Conservation (phyloP, 305 asterid species). For the Withania somnifera region DNA sequence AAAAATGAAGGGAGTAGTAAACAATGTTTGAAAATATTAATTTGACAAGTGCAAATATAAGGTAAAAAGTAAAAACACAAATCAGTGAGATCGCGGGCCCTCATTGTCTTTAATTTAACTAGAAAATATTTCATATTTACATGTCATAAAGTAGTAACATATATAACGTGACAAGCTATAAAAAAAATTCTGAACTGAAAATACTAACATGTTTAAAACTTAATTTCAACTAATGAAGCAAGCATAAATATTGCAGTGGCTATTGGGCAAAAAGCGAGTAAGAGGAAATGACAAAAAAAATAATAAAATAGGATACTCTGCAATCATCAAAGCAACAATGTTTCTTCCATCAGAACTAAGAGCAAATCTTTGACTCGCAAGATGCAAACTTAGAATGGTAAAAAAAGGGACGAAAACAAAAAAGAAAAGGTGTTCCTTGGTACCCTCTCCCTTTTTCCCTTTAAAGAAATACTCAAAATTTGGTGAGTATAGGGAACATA, state of each 20-base stretch:
- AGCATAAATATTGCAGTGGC: neutral
- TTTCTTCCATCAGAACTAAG: slow-evolving; percentile 16
- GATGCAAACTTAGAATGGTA: slow-evolving; percentile 9
- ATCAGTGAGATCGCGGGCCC: neutral
- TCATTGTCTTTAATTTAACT: too few species aligned
- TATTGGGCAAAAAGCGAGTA: neutral
- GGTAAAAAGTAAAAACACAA: too few species aligned
- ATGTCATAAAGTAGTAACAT: too few species aligned
- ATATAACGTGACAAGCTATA: too few species aligned
- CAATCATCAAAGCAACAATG: slow-evolving; percentile 74
- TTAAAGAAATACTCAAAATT: neutral
- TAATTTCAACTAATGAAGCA: too few species aligned
- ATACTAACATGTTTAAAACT: neutral
- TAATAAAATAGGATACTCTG: slow-evolving; percentile 37
- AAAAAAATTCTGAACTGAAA: too few species aligned
- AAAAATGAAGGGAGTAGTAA: too few species aligned
- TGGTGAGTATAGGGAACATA: slow-evolving; percentile 2
- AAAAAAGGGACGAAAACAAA: neutral
- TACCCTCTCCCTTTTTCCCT: neutral
- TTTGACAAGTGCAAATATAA: neutral
- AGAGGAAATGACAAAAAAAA: neutral
- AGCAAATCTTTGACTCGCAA: slow-evolving; percentile 31
- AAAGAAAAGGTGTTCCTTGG: neutral
- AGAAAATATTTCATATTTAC: too few species aligned
- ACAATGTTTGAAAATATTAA: neutral